These are phyloP conservation scores for Ambrosiella beaveri DNA, from an alignment of 2,329 filamentous ascomycete species.

Conservation along the genomic window DNA sequence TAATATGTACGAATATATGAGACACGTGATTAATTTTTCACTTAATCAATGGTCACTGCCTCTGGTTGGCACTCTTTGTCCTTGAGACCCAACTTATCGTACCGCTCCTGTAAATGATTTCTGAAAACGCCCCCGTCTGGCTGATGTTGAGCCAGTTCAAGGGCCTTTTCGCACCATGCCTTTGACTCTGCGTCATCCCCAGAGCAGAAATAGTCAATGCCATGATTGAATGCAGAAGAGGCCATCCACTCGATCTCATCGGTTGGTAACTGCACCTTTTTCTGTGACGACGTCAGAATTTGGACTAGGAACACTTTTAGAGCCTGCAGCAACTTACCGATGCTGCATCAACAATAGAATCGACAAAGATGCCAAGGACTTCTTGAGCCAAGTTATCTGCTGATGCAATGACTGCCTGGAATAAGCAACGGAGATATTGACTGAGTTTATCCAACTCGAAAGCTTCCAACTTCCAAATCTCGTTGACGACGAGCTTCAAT, in stretches of 20 bases:
- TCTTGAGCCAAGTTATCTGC: conserved; percentile 38
- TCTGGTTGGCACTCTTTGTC: neutral
- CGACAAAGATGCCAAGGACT: conserved; percentile 45
- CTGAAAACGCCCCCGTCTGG: conserved; percentile 35
- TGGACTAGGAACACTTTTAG: neutral
- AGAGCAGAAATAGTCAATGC: conserved; percentile 44
- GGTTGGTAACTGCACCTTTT: conserved; percentile 32
- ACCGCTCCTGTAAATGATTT: conserved; percentile 26
- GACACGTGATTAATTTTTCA: no score
- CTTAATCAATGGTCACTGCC: no score
- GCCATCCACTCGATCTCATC: conserved; percentile 65
- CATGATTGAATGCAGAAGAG: conserved; percentile 50
- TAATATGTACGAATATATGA: neutral
- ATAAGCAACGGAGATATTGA: conserved; percentile 63
- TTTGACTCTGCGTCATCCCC: conserved; percentile 37
- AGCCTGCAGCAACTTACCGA: conserved; percentile 22
- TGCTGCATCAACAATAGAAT: conserved; percentile 32
- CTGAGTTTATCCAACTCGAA: conserved; percentile 45
- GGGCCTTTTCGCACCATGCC: conserved; percentile 45
- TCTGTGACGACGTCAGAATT: neutral
- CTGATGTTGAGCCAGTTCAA: conserved; percentile 42
- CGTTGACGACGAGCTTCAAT: conserved; percentile 52
- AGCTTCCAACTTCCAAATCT: conserved; percentile 39
- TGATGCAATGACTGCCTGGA: conserved; percentile 45
- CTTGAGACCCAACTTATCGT: conserved; percentile 23